phyloP scores from a whole-genome alignment of 805 yeast species.

The Suhomyces xylopsoci region DNA sequence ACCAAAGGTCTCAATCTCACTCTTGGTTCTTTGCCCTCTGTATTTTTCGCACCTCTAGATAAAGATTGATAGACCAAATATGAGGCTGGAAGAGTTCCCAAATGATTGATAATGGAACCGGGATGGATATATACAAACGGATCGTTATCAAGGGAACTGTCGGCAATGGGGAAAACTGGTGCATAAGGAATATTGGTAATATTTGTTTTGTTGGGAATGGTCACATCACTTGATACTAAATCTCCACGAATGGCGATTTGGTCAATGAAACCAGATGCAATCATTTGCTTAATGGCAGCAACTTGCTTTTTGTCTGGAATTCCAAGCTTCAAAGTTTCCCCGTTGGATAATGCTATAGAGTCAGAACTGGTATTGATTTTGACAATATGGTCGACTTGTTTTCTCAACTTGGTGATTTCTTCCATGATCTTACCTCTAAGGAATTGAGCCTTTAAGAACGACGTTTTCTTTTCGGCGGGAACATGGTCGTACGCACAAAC shows the following conservation, averaged over 20 bases:
- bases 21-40: conserved; percentile 38
- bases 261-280: conserved; percentile 90
- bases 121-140: conserved; percentile 79
- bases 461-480: conserved; percentile 40
- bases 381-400: conserved; percentile 75
- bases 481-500: conserved; percentile 86
- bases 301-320: conserved; percentile 71
- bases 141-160: conserved; percentile 35
- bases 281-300: conserved; percentile 82
- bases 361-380: conserved; percentile 61
- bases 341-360: conserved; percentile 46
- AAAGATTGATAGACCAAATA: conserved; percentile 72
- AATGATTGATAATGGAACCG: conserved; percentile 54
- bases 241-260: conserved; percentile 87
- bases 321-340: conserved; percentile 47
- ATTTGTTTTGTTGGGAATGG: conserved; percentile 53
- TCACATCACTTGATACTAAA: conserved; percentile 58
- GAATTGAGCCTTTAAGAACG: conserved; percentile 60
- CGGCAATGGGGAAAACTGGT: conserved; percentile 49
- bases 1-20: conserved; percentile 74
- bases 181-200: conserved; percentile 63
- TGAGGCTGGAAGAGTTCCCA: conserved; percentile 74
- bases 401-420: conserved; percentile 77
- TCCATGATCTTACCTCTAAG: conserved; percentile 78
- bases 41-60: conserved; percentile 49